Evolutionary conservation across 805 yeast species (phyloP).

Genomic region (Yarrowia sp.): DNA sequence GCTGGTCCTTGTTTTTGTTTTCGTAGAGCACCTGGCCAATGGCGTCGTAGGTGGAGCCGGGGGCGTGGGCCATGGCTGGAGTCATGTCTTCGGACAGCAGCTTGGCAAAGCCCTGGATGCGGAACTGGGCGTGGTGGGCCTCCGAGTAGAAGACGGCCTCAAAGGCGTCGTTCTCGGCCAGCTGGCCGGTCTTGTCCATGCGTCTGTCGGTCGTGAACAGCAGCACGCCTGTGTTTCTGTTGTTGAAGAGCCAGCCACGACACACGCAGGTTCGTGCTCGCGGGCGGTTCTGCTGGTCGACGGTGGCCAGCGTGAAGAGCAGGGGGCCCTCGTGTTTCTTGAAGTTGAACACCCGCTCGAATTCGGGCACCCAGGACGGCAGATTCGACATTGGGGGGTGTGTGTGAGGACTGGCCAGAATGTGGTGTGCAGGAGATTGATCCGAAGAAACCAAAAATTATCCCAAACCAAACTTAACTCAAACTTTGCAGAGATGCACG

Average conservation of each 20-base stretch:
- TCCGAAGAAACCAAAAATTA: conserved; percentile 37
- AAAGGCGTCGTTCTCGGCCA: conserved; percentile 56
- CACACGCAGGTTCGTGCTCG: conserved; percentile 71
- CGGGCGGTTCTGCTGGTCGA: conserved; percentile 59
- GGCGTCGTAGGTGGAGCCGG: conserved; percentile 40
- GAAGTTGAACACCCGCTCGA: conserved; percentile 56
- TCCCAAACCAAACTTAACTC: conserved; percentile 9
- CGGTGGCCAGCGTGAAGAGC: conserved; percentile 72
- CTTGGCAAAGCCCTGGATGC: conserved; percentile 72
- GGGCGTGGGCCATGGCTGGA: conserved; percentile 41
- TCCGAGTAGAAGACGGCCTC: conserved; percentile 82
- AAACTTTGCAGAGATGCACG: conserved; percentile 21
- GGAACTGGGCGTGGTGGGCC: conserved; percentile 67
- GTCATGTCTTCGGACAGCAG: conserved; percentile 50
- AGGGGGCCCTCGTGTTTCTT: conserved; percentile 62
- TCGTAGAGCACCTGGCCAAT: conserved; percentile 38
- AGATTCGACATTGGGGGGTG: conserved; percentile 43
- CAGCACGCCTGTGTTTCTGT: conserved; percentile 68
- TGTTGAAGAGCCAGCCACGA: conserved; percentile 78
- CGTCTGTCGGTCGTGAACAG: conserved; percentile 76
- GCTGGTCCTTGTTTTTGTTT: conserved; percentile 38
- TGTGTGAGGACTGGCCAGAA: background rate
- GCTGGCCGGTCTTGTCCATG: conserved; percentile 65
- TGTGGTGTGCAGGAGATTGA: conserved; percentile 39
- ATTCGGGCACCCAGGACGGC: conserved; percentile 82